Base-by-base conservation (phyloP, 306 rosid genomes). In the Morella rubra region DNA sequence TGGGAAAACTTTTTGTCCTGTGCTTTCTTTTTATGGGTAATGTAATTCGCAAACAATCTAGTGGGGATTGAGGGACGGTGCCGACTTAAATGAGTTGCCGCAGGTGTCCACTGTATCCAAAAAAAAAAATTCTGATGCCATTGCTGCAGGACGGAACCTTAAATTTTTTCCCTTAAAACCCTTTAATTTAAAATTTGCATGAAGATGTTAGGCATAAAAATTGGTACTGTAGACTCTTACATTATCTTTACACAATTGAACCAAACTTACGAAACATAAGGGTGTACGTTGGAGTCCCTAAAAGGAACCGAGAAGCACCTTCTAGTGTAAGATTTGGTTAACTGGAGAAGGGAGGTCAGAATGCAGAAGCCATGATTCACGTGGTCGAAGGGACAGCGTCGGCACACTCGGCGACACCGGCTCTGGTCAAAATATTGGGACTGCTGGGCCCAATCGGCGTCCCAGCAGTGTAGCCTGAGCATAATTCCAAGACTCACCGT, bases 11-110 rank as follows among this genome's bases (percentile, higher is more conserved):
- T 14, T 47, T 49, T 49, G 10, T 3, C 15, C 16, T 49, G 52
- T 49, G 10, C 15, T n/a, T 1, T n/a, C 1, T 54, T 6, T 54
- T 6, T 6, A 7, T 6, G 60, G 60, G 60, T n/a, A 7, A 54
- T 54, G 46, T 37, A 37, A 61, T 13, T 61, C n/a, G 7, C 19
- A 14, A 16, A 40, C 45, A 37, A 14, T 1, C 7, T 16, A 41
- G 71, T 65, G 71, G 49, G 49, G 47, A 42, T 18, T 18, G 24
- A 7, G 71, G 50, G 50, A 19, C 71, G 50, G 49, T 65, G 71
- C 71, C 50, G 32, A 18, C 50, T 16, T 24, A 7, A 13, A 7
- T 42, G 27, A 8, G 12, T 65, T 16, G 49, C 41, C 16, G 12
- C 41, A 58, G 7, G 32, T 27, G 1, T 27, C 32, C 32, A 0